Base-by-base conservation (phyloP, 1,284 basidiomycete species). In the Taiwanofungus camphoratus region DNA sequence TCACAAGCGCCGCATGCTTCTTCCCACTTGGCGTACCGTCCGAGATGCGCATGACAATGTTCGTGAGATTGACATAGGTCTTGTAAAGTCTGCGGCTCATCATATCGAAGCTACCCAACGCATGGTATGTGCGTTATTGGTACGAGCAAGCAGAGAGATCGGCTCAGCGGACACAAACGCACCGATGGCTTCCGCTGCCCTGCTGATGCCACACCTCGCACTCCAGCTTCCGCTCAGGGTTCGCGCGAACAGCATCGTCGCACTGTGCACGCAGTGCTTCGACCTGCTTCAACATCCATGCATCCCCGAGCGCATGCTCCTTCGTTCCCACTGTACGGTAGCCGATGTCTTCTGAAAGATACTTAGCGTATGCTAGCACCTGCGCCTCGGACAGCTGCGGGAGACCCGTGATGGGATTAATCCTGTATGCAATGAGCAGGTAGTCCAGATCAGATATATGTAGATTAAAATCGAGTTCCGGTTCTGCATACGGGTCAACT, bases 311-410 rank as follows among this genome's bases (percentile, higher is more conserved):
- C 0, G 89, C 82, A 65, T 97, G 92, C 61, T 97, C 89, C 31
- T 75, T 73, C 0, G 93, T 95, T 1, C 95, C 95, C 13, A 96
- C 90, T 0, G 90, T 95, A 32, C 95, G 77, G 66, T 85, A 98
- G 3, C 94, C 94, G 46, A 95, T 90, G 23, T 80, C 80, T 59
- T 93, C 91, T 0, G 84, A 87, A 7, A 90, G 74, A 45, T 79
- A 61, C 49, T 73, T 76, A 1, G 81, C 74, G 41, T 80, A 66
- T 2, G 66, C 69, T 4, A 89, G 73, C 34, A 89, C 83, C 19
- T 72, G 73, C 0, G 72, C 56, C 59, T 90, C 87, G 0, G 86
- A 86, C 20, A 87, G 70, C 54, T 86, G 84, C 3, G 85, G 82
- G 3, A 78, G 61, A 27, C 67, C 67, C 0, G 79, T 82, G 12